Conservation (phyloP, 345 rosid species). For the Raphanus sativus region DNA sequence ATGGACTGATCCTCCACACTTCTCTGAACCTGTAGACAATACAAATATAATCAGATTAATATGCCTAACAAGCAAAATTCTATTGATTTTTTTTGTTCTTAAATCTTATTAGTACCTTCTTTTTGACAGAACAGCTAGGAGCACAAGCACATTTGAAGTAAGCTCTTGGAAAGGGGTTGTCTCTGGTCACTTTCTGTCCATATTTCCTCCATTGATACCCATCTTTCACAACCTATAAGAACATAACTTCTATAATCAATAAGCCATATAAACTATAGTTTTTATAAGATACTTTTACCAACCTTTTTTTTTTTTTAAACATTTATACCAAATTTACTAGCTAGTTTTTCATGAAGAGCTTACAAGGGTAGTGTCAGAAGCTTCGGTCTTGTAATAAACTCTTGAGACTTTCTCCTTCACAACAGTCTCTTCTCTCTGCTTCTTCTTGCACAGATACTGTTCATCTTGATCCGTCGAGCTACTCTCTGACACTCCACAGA, state of each 20-base stretch:
- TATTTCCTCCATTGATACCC: constrained; percentile 99
- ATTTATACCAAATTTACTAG: not conserved
- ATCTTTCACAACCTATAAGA: constrained; percentile 80
- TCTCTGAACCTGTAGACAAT: constrained; percentile 62
- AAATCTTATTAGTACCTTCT: constrained; percentile 50
- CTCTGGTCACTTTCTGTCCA: constrained; percentile 97
- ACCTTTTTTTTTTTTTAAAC: too few species aligned
- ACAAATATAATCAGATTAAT: not conserved
- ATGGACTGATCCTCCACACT: constrained; percentile 83
- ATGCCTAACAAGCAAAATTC: not conserved
- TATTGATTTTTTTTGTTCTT: not conserved
- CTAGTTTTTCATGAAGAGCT: constrained; percentile 27
- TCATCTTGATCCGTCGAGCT: constrained; percentile 87
- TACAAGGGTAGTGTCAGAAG: constrained; percentile 80
- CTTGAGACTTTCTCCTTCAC: constrained; percentile 71
- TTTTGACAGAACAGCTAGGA: constrained; percentile 92
- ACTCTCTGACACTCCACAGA: constrained; percentile 69
- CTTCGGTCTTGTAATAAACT: constrained; percentile 58
- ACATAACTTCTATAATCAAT: constrained; percentile 14
- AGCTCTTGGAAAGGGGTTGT: constrained; percentile 96
- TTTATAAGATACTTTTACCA: not conserved
- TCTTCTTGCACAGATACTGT: constrained; percentile 59
- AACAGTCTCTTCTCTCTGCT: constrained; percentile 68
- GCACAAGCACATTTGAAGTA: constrained; percentile 97
- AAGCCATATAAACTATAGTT: constrained; percentile 3